Conservation (phyloP, 2,329 filamentous ascomycete species). For the Paracamarosporium sp. region DNA sequence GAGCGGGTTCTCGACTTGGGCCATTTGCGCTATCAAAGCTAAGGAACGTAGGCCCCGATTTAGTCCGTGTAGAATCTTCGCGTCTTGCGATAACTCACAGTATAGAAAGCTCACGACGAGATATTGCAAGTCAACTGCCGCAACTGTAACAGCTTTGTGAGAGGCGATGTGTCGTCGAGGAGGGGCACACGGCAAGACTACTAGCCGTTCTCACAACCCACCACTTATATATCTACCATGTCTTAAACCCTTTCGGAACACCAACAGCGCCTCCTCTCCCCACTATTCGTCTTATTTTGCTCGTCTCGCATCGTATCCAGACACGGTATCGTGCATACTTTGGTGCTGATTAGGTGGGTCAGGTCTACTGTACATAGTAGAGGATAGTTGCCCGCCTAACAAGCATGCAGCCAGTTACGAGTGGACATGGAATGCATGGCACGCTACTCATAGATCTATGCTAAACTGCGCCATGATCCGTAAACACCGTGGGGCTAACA, state of each 20-base stretch:
- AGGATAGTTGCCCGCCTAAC: too few species aligned
- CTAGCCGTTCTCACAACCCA: not conserved
- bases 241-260: not conserved
- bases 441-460: too few species aligned
- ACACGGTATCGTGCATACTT: not conserved
- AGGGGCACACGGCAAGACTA: too few species aligned
- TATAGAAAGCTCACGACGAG: not conserved
- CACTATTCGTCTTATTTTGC: not conserved
- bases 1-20: slow-evolving; percentile 3
- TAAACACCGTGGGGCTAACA: too few species aligned
- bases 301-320: too few species aligned
- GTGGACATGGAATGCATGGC: too few species aligned
- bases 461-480: too few species aligned
- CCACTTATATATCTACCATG: not conserved
- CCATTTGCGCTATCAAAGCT: not conserved
- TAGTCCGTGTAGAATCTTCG: not conserved
- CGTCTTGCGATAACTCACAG: not conserved
- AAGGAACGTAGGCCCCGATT: not conserved
- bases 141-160: not conserved
- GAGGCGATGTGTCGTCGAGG: too few species aligned
- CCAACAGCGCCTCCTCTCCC: not conserved
- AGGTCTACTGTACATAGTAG: not conserved
- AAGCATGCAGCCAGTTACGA: too few species aligned
- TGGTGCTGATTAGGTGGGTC: not conserved
- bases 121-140: not conserved